A percentile compares a stretch with the other conserved stretches of the same genome.
These are phyloP conservation scores for Rusavskia elegans DNA, from an alignment of 495 filamentous ascomycete genomes.

Conservation along the genomic window DNA sequence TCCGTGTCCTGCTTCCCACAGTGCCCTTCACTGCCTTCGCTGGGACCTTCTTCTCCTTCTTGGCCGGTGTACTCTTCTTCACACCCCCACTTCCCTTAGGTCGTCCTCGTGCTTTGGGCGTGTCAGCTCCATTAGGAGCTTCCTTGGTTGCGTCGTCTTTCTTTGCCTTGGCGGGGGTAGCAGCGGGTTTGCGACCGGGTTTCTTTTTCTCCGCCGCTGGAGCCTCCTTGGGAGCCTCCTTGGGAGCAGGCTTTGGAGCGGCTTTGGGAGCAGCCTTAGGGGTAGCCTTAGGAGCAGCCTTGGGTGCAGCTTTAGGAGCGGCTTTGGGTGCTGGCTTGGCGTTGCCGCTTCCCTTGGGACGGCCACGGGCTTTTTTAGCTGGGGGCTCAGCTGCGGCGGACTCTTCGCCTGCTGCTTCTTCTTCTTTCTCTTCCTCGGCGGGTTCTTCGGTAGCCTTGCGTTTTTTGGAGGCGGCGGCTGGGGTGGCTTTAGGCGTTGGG, in stretches of 20 bases:
- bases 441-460: conserved; percentile 13
- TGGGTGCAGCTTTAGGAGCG: neutral
- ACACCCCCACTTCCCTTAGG: conserved; percentile 20
- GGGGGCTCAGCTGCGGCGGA: conserved; percentile 6
- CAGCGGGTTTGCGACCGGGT: neutral
- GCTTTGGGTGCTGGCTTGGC: too few relatives aligned
- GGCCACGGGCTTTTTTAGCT: conserved; percentile 26
- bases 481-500: neutral
- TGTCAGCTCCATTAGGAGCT: conserved; percentile 7
- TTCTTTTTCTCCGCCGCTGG: conserved; percentile 7
- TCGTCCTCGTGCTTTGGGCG: conserved; percentile 14
- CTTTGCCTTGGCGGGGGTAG: neutral
- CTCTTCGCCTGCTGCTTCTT: conserved; percentile 5
- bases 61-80: neutral
- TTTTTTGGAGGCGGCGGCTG: conserved; percentile 13
- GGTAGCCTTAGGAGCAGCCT: neutral
- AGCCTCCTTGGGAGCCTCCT: conserved; percentile 12
- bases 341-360: conserved; percentile 20
- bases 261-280: conserved; percentile 8
- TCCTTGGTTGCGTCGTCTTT: conserved; percentile 3
- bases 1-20: neutral
- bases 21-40: neutral
- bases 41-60: conserved; percentile 3
- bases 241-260: conserved; percentile 2
- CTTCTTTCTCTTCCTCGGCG: neutral